Percentiles rank a stretch among this genome's conserved stretches.
Evolutionary conservation across 1,284 basidiomycete genomes (phyloP).

Genomic region (Pseudozyma thailandica): DNA sequence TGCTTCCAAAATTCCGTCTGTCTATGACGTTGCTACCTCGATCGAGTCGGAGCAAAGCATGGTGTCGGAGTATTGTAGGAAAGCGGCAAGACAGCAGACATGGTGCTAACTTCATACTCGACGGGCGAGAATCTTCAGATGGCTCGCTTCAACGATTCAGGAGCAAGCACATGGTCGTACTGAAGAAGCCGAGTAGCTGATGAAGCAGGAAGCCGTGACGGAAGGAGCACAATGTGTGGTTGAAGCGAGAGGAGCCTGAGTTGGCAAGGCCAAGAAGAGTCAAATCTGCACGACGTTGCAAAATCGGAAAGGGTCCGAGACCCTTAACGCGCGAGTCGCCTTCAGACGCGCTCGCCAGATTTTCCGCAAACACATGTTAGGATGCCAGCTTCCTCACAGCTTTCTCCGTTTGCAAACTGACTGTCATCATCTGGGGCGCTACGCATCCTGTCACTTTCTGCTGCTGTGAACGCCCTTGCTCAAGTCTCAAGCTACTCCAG

Average conservation of each 20-base stretch:
- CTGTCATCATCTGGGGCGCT: too few species aligned
- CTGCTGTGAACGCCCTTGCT: too few species aligned
- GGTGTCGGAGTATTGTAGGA: too few species aligned
- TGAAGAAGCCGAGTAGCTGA: neutral
- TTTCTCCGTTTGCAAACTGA: neutral
- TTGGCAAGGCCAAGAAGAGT: too few species aligned
- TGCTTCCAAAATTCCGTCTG: neutral
- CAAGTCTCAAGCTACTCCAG: too few species aligned
- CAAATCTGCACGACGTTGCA: neutral
- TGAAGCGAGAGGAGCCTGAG: neutral
- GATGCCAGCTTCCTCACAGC: neutral
- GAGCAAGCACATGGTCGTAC: neutral
- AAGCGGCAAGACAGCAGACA: slow-evolving; percentile 8
- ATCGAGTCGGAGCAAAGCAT: neutral
- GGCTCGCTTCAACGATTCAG: neutral
- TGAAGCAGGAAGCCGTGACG: neutral
- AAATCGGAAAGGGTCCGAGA: slow-evolving; percentile 5
- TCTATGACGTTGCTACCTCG: neutral
- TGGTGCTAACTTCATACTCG: slow-evolving; percentile 24
- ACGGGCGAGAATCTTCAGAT: neutral
- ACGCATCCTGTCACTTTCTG: too few species aligned
- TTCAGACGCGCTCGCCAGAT: neutral
- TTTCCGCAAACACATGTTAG: neutral
- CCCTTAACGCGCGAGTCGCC: slow-evolving; percentile 8
- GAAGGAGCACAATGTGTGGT: neutral